Conservation (phyloP, 2,329 filamentous ascomycete species). For the Cytospora leucostoma region DNA sequence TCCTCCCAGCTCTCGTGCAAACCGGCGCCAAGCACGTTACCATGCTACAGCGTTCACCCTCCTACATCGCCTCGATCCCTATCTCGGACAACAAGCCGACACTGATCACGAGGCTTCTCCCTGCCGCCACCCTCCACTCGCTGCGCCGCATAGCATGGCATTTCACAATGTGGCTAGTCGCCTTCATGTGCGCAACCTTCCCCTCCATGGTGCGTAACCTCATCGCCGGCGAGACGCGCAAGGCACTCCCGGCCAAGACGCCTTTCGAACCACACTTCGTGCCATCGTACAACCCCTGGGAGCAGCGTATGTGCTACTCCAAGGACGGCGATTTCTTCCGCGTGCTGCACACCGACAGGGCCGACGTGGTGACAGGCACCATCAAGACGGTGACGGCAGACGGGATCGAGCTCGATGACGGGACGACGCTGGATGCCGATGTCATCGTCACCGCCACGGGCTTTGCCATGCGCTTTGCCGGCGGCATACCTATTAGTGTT, state of each 20-base stretch:
- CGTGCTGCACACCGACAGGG: constrained; percentile 43
- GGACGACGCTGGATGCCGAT: constrained; percentile 53
- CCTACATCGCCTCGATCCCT: constrained; percentile 57
- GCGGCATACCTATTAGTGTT: constrained; percentile 51
- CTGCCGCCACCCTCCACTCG: constrained; percentile 44
- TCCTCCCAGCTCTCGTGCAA: constrained; percentile 63
- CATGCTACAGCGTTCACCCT: constrained; percentile 69
- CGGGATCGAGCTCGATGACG: constrained; percentile 47
- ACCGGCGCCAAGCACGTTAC: constrained; percentile 58
- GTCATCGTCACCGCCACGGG: constrained; percentile 68
- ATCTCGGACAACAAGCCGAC: constrained; percentile 36
- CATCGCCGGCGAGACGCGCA: constrained; percentile 38
- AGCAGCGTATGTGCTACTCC: constrained; percentile 67
- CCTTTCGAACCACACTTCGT: constrained; percentile 56
- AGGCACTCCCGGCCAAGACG: constrained; percentile 35
- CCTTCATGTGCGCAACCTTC: constrained; percentile 51
- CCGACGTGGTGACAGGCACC: constrained; percentile 45
- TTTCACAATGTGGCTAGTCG: constrained; percentile 42
- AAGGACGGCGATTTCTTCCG: constrained; percentile 49
- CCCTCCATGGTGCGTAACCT: constrained; percentile 44
- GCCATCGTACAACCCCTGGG: constrained; percentile 61
- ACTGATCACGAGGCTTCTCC: constrained; percentile 37
- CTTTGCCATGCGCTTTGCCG: constrained; percentile 56
- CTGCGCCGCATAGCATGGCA: constrained; percentile 52
- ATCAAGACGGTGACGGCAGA: constrained; percentile 48